These are phyloP conservation scores for Ophiocordyceps unilateralis DNA, from an alignment of 2,329 filamentous ascomycete genomes.

Conservation along the genomic window DNA sequence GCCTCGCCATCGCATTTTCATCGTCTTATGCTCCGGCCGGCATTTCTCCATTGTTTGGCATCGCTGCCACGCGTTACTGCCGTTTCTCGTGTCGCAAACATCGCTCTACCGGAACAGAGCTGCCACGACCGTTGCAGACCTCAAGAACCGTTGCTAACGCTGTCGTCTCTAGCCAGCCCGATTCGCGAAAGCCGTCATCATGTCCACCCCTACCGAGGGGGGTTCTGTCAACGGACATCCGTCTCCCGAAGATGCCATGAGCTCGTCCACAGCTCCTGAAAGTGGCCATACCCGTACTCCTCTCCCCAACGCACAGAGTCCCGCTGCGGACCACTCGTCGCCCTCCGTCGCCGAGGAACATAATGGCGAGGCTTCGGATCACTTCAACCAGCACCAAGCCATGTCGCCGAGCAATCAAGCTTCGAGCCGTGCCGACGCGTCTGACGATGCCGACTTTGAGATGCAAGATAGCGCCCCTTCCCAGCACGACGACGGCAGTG, in stretches of 20 bases:
- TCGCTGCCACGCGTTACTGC: constrained; percentile 4
- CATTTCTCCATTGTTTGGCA: constrained; percentile 14
- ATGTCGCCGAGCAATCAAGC: constrained; percentile 29
- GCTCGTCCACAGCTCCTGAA: constrained; percentile 19
- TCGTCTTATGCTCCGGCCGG: constrained; percentile 25
- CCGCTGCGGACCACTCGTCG: constrained; percentile 29
- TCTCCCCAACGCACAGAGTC: constrained; percentile 53
- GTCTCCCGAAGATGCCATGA: constrained; percentile 33
- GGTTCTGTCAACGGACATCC: constrained; percentile 50
- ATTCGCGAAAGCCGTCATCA: constrained; percentile 42
- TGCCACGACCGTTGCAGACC: constrained; percentile 5
- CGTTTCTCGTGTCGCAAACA: constrained; percentile 13
- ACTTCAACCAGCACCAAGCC: constrained; percentile 20
- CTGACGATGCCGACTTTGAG: constrained; percentile 61
- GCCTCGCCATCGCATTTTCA: constrained; percentile 29
- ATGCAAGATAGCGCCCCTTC: constrained; percentile 40
- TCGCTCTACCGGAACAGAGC: constrained; percentile 7
- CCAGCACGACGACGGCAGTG: constrained; percentile 25
- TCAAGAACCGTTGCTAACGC: constrained; percentile 15
- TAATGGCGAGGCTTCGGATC: constrained; percentile 22
- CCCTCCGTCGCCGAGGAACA: constrained; percentile 22
- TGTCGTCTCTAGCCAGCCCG: constrained; percentile 28
- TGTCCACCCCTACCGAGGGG: constrained; percentile 44
- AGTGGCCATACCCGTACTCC: constrained; percentile 42
- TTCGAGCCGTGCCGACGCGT: constrained; percentile 35